Conservation (phyloP, 2,329 filamentous ascomycete genomes). For the Calonectria crousiana region DNA sequence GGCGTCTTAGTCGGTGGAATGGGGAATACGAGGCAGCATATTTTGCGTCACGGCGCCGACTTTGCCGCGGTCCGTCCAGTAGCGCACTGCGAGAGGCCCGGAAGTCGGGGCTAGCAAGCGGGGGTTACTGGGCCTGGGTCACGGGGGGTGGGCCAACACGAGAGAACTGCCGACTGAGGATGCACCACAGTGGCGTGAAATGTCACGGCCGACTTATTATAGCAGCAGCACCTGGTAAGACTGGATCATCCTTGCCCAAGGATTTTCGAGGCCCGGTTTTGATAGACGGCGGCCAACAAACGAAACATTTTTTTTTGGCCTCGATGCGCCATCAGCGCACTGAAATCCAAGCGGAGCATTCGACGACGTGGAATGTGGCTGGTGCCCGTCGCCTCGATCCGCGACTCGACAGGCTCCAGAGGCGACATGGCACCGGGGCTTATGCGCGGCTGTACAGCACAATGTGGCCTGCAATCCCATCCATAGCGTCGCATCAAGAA, state of each 20-base stretch:
- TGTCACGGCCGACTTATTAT: neutral
- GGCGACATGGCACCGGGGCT: neutral
- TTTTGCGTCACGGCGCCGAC: neutral
- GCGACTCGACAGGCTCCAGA: neutral
- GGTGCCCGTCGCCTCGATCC: neutral
- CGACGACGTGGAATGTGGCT: neutral
- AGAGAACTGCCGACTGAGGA: neutral
- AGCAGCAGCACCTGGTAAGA: neutral
- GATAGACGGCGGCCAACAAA: neutral
- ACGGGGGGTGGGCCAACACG: conserved; percentile 2
- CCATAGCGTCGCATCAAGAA: neutral
- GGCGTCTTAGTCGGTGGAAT: neutral
- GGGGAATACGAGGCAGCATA: neutral
- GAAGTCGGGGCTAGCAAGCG: neutral
- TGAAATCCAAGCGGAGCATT: neutral
- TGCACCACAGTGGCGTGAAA: neutral
- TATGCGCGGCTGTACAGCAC: neutral
- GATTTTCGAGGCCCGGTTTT: neutral
- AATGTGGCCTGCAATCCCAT: neutral
- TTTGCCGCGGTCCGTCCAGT: neutral
- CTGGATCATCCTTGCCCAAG: neutral
- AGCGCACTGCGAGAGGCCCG: neutral
- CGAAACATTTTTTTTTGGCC: neutral
- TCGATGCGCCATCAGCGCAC: neutral
- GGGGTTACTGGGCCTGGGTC: neutral